Base-by-base conservation (phyloP, 176 grass and related monocot genomes). In the Typha latifolia region DNA sequence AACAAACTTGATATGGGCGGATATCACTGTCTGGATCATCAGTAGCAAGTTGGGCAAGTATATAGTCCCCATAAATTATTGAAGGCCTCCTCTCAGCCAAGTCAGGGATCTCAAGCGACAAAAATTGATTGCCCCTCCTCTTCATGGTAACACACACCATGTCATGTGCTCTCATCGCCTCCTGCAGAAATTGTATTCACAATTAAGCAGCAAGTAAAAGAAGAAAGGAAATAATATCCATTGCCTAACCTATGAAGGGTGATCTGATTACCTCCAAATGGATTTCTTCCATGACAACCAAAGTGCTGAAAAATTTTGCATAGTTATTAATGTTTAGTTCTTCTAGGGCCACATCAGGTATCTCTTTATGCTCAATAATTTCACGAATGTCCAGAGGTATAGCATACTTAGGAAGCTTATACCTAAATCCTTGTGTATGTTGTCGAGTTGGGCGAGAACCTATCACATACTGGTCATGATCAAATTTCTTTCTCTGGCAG, bases 201-300 rank as follows among this genome's bases (percentile, higher is more conserved):
- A 47, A 75, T 48, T 68, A 50, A 63, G 27, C 12, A 63, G 1
- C 21, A 62, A 3, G 49, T 67, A 34, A 63, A 12, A 63, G 51
- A 34, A 64, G 14, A 27, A 50, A 78, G 74, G 2, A 29, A 53
- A 47, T 65, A 19, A 69, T n/a, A 53, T n/a, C 12, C 47, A 61
- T 61, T 69, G 14, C 12, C 32, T 66, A 13, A 27, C 49, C 24
- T 31, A 21, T 12, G 47, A 27, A 16, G 3, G 56, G 10, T 29
- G 47, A 57, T 22, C 12, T 32, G 48, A 21, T 43, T 86, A 97
- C 93, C 89, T 97, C 88, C 50, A 92, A 64, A 81, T 97, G 75
- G 31, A 97, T 53, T 79, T 97, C 88, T 77, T 97, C 88, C 82
- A 91, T 89, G 69, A 92, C 86, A 62, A 97, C 62, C 66, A 97